Conservation (phyloP, 331 rosid species). For the Stylosanthes scabra region DNA sequence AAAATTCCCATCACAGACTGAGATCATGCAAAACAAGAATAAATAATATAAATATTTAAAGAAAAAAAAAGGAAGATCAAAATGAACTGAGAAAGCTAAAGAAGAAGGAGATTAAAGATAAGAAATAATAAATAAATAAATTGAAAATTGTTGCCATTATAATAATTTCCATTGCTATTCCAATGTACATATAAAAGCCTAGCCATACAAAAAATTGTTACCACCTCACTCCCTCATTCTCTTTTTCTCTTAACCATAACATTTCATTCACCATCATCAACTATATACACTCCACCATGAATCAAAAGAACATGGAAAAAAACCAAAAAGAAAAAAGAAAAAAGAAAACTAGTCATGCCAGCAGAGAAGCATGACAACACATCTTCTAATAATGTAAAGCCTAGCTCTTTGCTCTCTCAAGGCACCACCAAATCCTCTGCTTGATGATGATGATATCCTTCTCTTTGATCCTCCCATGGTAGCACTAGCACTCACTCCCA, state of each 20-base stretch:
- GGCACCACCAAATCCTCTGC: conserved; percentile 86
- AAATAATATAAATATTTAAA: too few relatives aligned
- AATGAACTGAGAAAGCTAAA: conserved; percentile 12
- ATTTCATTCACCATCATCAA: conserved; percentile 36
- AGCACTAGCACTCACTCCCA: conserved; percentile 41
- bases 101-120: conserved; percentile 5
- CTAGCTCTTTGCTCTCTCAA: conserved; percentile 83
- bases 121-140: conserved; percentile 4
- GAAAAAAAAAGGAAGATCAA: not conserved
- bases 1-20: not conserved
- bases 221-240: not conserved
- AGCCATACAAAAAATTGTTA: conserved; percentile 61
- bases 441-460: conserved; percentile 52
- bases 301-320: conserved; percentile 16
- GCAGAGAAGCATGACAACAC: conserved; percentile 97
- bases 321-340: not conserved
- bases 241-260: conserved; percentile 33
- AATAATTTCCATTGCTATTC: conserved; percentile 50
- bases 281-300: conserved; percentile 61
- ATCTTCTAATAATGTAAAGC: conserved; percentile 91
- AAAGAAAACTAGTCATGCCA: conserved; percentile 76
- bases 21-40: not conserved
- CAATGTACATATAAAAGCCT: conserved; percentile 45
- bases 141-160: conserved; percentile 34
- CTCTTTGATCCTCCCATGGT: conserved; percentile 70